A percentile compares a stretch with the other conserved stretches of the same genome.
These are phyloP conservation scores for Pascua guehoae DNA, from an alignment of 1,284 basidiomycete species.

Conservation along the genomic window DNA sequence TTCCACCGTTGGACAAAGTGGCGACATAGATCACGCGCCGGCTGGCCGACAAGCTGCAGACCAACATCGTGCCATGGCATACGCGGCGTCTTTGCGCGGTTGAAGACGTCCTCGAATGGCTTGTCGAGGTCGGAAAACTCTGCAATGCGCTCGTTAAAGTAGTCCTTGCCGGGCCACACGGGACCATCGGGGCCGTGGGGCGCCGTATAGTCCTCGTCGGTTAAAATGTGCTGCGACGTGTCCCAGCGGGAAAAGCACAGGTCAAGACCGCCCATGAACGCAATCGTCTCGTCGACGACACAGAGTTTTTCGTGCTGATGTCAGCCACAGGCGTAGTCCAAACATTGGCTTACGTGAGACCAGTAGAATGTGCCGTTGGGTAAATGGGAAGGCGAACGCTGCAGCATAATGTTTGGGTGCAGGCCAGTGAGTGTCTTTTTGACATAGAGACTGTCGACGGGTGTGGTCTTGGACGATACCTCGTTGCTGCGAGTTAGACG, in stretches of 20 bases:
- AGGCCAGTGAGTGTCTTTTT: constrained; percentile 82
- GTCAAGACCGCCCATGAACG: constrained; percentile 69
- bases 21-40: constrained; percentile 87
- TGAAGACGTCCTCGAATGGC: constrained; percentile 91
- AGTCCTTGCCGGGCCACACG: constrained; percentile 72
- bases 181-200: constrained; percentile 60
- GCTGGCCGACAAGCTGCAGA: constrained; percentile 93
- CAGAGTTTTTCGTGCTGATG: constrained; percentile 81
- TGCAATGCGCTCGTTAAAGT: constrained; percentile 81
- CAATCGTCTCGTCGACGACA: constrained; percentile 77
- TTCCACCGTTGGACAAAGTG: constrained; percentile 98
- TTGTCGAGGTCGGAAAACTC: constrained; percentile 88
- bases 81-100: constrained; percentile 78
- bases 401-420: constrained; percentile 92
- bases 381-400: constrained; percentile 95
- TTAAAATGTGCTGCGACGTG: constrained; percentile 85
- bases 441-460: constrained; percentile 84
- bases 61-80: constrained; percentile 99
- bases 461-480: constrained; percentile 94
- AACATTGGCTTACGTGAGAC: constrained; percentile 71
- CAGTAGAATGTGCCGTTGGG: constrained; percentile 97
- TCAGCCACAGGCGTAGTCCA: constrained; percentile 1
- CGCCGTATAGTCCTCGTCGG: constrained; percentile 67
- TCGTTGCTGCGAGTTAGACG: constrained; percentile 63
- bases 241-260: constrained; percentile 96